These are phyloP conservation scores for Mucor racemosus DNA, from an alignment of 371 early-diverging fungal genomes.

Conservation along the genomic window DNA sequence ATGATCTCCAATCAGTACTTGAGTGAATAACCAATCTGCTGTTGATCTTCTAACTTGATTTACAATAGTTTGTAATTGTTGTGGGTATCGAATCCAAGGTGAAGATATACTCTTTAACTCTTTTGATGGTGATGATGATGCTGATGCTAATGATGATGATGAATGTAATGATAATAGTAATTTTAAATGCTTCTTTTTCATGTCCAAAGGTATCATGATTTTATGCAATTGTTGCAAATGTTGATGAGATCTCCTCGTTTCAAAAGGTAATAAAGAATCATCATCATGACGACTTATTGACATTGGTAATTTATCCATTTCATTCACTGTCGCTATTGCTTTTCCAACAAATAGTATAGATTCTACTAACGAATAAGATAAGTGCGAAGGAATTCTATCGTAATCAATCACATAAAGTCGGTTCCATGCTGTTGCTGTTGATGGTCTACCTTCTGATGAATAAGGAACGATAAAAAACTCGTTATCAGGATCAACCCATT, in stretches of 20 bases:
- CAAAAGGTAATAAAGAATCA: neutral
- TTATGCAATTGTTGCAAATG: slow-evolving; percentile 14
- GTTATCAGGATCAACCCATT: slow-evolving; percentile 59
- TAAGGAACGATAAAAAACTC: slow-evolving; percentile 72
- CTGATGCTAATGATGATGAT: neutral
- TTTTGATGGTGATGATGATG: slow-evolving; percentile 17
- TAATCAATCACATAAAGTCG: slow-evolving; percentile 56
- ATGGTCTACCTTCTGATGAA: neutral
- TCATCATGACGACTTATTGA: neutral
- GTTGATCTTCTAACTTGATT: slow-evolving; percentile 61
- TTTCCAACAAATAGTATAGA: slow-evolving; percentile 79
- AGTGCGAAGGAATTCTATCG: slow-evolving; percentile 55
- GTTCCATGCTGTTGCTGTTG: slow-evolving; percentile 47
- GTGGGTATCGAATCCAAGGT: slow-evolving; percentile 31
- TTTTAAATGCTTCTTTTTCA: slow-evolving; percentile 49
- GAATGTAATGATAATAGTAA: slow-evolving; percentile 38
- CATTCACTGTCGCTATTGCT: slow-evolving; percentile 65
- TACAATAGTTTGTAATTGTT: slow-evolving; percentile 41
- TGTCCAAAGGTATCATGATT: slow-evolving; percentile 46
- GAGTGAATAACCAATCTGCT: slow-evolving; percentile 71
- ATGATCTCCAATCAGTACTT: slow-evolving; percentile 68
- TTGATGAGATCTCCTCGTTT: neutral
- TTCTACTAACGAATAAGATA: slow-evolving; percentile 57
- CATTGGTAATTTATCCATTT: slow-evolving; percentile 22
- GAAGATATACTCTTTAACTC: neutral